These are phyloP conservation scores for Lunularia cruciata DNA, from an alignment of 225 moss, liverwort and hornwort genomes.

Conservation along the genomic window DNA sequence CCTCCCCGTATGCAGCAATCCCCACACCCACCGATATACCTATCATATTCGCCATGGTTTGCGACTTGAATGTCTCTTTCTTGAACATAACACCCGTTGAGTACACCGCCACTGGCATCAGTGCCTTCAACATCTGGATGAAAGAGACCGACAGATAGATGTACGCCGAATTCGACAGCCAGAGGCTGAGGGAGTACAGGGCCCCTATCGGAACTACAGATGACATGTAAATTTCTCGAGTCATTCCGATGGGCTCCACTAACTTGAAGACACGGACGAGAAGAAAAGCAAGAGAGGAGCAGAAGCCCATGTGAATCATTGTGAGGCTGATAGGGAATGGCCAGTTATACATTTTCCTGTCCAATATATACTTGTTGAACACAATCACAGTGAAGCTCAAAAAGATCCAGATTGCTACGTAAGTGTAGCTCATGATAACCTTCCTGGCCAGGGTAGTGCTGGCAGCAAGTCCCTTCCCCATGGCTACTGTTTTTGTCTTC, in stretches of 20 bases:
- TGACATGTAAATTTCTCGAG: conserved; percentile 53
- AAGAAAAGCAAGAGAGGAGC: conserved; percentile 65
- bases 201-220: conserved; percentile 59
- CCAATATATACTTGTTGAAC: conserved; percentile 95
- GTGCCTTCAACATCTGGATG: conserved; percentile 64
- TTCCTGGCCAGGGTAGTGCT: conserved; percentile 54
- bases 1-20: conserved; percentile 62
- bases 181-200: conserved; percentile 54
- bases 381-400: conserved; percentile 91
- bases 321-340: conserved; percentile 81
- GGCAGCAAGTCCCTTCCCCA: conserved; percentile 36
- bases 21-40: conserved; percentile 56
- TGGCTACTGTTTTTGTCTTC: conserved; percentile 5
- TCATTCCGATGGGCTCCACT: conserved; percentile 83
- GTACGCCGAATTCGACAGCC: conserved; percentile 63
- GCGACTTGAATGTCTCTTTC: conserved; percentile 56
- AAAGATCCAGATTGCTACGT: conserved; percentile 83
- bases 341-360: conserved; percentile 95
- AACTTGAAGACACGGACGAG: conserved; percentile 85
- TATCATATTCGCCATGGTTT: conserved; percentile 63
- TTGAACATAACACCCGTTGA: conserved; percentile 53
- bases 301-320: conserved; percentile 93
- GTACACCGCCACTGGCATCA: conserved; percentile 68
- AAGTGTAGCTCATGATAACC: conserved; percentile 72
- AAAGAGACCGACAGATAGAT: conserved; percentile 60